Evolutionary conservation across 441 rosid genomes (phyloP), one percentile per base, ranked within the genome.

Genomic region (Iberis amara): DNA sequence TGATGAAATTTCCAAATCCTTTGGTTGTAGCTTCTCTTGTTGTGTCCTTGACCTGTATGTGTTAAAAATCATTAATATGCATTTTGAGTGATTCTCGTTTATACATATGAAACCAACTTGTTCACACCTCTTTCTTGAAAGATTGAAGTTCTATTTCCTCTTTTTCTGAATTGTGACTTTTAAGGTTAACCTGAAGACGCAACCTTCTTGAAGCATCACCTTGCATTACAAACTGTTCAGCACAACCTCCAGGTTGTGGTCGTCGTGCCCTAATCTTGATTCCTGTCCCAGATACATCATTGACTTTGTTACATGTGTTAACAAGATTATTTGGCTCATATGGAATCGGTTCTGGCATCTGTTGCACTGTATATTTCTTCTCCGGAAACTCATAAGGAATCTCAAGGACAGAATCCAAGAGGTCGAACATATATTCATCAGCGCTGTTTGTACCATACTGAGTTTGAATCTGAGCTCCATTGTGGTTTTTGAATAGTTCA

Each of bases 171-270:
- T 55, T 67, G 40, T 46, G 48, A 55, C 61, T 57, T 62, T 74
- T 72, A 42, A 68, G 52, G 36, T 62, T 73, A 68, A 65, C 5
- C 72, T 79, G 87, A 33, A 84, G 70, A 35, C 61, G 81, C 14
- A 80, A 0, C 71, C 97, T 80, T 74, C 91, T 80, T 6, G 72
- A 31, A 0, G 94, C 96, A 26, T 37, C 39, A 3, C 96, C 94
- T 54, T 89, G 97, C 3, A 6, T 7, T 48, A 8, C 18, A 31
- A 42, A 24, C 53, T 52, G 55, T 37, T 31, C 44, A 35, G 4
- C 9, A 13, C 18, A 12, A n/a, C 41, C 62, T 37, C 27, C 42
- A 54, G 37, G 42, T 66, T 15, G 80, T 35, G 55, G 23, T 39
- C 31, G 24, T 7, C 84, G 85, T 38, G 66, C 4, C 70, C 85